Base-by-base conservation (phyloP, 2,329 filamentous ascomycete genomes). In the Colletotrichum neosansevieriae region DNA sequence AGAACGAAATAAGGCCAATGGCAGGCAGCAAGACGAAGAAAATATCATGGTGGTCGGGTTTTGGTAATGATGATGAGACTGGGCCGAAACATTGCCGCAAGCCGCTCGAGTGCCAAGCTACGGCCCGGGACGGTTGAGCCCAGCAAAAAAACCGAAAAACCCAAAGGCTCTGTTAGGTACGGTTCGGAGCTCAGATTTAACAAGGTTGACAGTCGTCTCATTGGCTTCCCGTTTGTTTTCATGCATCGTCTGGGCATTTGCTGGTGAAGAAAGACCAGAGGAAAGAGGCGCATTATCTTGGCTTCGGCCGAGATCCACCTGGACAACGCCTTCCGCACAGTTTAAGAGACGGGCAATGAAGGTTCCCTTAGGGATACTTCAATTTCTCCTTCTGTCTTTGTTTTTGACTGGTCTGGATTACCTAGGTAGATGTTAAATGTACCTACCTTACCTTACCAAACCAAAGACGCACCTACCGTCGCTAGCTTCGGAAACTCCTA, bases 21-120 rank as follows among this genome's bases (percentile, higher is more conserved):
- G 45, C 62, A 64, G 36, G 54, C 62, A 64, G 56, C 49, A 54
- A 19, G 21, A n/a, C 36, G 49, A 47, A 51, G 17, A 49, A 62
- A 54, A 62, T 49, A 49, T 54, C 19, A 49, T 21, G 19, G 29
- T 29, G 29, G 29, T n/a, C n/a, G n/a, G n/a, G n/a, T 29, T 9
- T 29, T 29, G 32, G 32, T 29, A 6, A 34, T 29, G 29, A 21
- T 24, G 36, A 45, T 40, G 49, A 66, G 53, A 59, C 65, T 13
- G 47, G 58, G 47, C n/a, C 65, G 54, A 68, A 68, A 65, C 61
- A 59, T 17, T n/a, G 45, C 50, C 38, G 65, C 61, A 65, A 17
- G 24, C 47, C 47, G 38, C 45, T 29, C 21, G 56, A 50, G 54
- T 59, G 62, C 56, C 45, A 60, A 51, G 47, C 9, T 53, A 24